Percentiles rank a stretch among this genome's conserved stretches.
phyloP scores from a whole-genome alignment of 2,329 filamentous ascomycete species.

The Fusarium redolens region DNA sequence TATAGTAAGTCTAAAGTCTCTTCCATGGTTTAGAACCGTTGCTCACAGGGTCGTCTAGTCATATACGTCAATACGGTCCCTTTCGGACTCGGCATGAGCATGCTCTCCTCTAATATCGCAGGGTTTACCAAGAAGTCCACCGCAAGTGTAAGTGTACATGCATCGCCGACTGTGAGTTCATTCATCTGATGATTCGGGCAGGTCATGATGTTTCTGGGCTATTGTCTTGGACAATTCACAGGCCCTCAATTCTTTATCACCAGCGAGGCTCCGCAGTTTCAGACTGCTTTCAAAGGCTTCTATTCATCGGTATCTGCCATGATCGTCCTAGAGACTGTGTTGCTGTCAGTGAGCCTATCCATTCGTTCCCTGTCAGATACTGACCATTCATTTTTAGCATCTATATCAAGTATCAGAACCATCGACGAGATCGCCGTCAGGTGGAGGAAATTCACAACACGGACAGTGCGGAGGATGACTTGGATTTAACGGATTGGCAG shows the following conservation, averaged over 20 bases:
- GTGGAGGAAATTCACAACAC: rapidly evolving
- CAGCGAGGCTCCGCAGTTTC: not conserved
- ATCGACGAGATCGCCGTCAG: not conserved
- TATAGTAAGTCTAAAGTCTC: not conserved
- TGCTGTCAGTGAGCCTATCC: not conserved
- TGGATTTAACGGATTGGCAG: not conserved
- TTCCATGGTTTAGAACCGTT: rapidly evolving
- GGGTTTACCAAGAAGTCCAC: not conserved
- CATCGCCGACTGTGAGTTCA: too few species aligned
- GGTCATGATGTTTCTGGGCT: not conserved
- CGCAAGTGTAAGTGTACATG: not conserved
- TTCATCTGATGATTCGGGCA: not conserved
- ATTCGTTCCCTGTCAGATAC: rapidly evolving
- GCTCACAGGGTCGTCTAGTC: rapidly evolving
- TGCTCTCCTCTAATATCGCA: not conserved
- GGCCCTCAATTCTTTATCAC: not conserved
- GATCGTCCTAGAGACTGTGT: not conserved
- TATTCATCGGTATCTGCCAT: not conserved
- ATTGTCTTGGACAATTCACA: not conserved
- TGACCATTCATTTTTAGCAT: not conserved
- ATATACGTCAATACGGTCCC: not conserved
- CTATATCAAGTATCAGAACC: not conserved
- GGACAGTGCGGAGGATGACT: not conserved
- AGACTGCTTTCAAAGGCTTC: not conserved
- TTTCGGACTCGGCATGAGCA: not conserved